Evolutionary conservation across 2,329 filamentous ascomycete species (phyloP), one percentile per base, ranked within the genome.

Genomic region (Hypomyces rosellus): DNA sequence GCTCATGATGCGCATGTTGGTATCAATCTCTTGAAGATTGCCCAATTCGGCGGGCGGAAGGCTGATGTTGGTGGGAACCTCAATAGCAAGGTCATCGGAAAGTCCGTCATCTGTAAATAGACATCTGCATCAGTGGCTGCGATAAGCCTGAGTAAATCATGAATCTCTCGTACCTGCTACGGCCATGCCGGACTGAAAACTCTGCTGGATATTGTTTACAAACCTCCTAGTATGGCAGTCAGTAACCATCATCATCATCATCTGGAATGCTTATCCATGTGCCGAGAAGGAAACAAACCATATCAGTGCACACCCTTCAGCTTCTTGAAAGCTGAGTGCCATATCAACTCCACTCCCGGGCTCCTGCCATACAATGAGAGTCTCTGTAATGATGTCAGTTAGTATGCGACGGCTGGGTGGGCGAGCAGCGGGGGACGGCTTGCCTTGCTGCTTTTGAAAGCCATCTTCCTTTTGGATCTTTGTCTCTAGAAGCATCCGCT

Each of bases 391-490:
- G 58, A 55, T 53, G 55, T 59, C 56, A 63, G 50, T 46, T 15
- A 48, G 5, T 5, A 22, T 22, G 8, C 22, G 42, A 34, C 13
- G 8, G 12, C 14, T 15, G 42, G 5, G 14, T 20, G 4, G 25
- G 25, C 25, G 25, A n/a, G 37, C 25, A 46, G 53, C 34, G 46
- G 30, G 30, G 25, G 25, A 30, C 25, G 25, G 66, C 74, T 62
- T 80, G 86, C 89, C 89, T 85, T 97, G 92, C 69, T 99, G 93
- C 71, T 96, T 96, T 72, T 97, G 91, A 66, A 97, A 97, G 53
- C 88, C 88, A 80, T 97, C 92, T 64, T 96, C 91, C 68, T 90
- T 95, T 55, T 84, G 82, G 57, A 99, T 95, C 64, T 82, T 86
- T 36, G 92, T 96, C 69, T 96, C 89, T 52, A 99, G 76, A 36